phyloP scores from a whole-genome alignment of 2,329 filamentous ascomycete species.

The Didymella pomorum region DNA sequence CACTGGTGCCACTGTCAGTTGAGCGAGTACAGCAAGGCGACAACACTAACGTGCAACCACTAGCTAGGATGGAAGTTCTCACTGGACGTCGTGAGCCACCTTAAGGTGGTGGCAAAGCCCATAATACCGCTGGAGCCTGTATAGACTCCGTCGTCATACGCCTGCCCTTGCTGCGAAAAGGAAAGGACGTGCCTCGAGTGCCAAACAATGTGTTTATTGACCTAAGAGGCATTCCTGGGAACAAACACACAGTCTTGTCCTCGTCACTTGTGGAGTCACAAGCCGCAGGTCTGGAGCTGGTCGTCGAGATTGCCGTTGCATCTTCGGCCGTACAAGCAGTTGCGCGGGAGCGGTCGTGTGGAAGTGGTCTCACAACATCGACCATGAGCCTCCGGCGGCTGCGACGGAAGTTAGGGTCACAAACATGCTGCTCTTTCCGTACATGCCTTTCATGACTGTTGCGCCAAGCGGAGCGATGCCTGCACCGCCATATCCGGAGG shows the following conservation, averaged over 20 bases:
- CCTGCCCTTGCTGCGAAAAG: background rate
- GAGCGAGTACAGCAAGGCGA: background rate
- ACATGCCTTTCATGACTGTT: background rate
- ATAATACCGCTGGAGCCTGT: background rate
- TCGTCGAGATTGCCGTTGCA: background rate
- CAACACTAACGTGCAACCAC: constrained; percentile 1
- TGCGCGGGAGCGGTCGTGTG: background rate
- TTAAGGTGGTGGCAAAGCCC: constrained; percentile 1
- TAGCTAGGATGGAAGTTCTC: constrained; percentile 6
- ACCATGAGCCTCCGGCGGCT: background rate
- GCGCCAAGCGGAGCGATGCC: background rate
- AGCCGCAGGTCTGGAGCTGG: background rate
- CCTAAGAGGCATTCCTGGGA: background rate
- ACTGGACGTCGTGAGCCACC: background rate
- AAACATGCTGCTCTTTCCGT: background rate
- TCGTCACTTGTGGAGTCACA: background rate
- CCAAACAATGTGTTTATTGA: background rate
- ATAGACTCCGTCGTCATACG: background rate
- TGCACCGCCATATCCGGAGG: background rate
- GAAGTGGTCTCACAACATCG: constrained; percentile 3
- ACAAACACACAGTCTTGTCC: background rate
- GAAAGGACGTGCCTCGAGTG: background rate
- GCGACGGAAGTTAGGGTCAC: background rate
- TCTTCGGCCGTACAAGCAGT: background rate
- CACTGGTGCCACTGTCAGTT: constrained; percentile 3